Evolutionary conservation across 345 rosid genomes (phyloP), one percentile per base, ranked within the genome.

Genomic region (Brassica rapa): DNA sequence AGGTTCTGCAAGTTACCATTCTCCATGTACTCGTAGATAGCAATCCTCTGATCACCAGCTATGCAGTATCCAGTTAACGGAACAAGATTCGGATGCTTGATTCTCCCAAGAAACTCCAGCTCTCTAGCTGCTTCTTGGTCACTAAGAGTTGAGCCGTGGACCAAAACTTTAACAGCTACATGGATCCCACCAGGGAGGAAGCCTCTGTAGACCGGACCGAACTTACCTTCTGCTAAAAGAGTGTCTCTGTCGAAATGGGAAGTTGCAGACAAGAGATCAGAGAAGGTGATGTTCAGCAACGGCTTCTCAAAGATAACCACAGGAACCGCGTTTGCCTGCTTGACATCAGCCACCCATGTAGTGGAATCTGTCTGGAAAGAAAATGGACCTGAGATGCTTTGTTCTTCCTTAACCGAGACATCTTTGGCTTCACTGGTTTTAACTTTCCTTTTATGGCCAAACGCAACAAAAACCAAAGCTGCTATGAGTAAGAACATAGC

Each of bases 21-120:
- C 87, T 92, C 97, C 98, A 94, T 94, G 76, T 92, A 94, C 79
- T 94, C 95, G 43, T 94, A 94, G 8, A 94, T 90, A 10, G 97
- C 97, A 25, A 94, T 94, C 85, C 97, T 83, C 79, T 94, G 98
- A 53, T 92, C 97, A 67, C 98, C 94, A 0, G 97, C 97, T 68
- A 94, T 76, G 90, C 98, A 94, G 27, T 89, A 94, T 62, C 97
- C 97, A 4, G 92, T 89, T 62, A 94, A 61, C 0, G 98, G 98
- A 64, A 94, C 98, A 61, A 94, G 97, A 77, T 92, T 92, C 0
- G 89, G 89, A 76, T 94, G 98, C 59, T 86, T 94, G 80, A 94
- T 88, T 67, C 95, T 85, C 66, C 98, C 98, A 51, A 94, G 96
- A 72, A 83, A 84, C 86, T 88, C 98, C 0, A 94, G 93, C 86